Percentiles rank a stretch among this genome's conserved stretches.
phyloP scores from a whole-genome alignment of 768 basidiomycete genomes.

The Boletus subcaerulescens region DNA sequence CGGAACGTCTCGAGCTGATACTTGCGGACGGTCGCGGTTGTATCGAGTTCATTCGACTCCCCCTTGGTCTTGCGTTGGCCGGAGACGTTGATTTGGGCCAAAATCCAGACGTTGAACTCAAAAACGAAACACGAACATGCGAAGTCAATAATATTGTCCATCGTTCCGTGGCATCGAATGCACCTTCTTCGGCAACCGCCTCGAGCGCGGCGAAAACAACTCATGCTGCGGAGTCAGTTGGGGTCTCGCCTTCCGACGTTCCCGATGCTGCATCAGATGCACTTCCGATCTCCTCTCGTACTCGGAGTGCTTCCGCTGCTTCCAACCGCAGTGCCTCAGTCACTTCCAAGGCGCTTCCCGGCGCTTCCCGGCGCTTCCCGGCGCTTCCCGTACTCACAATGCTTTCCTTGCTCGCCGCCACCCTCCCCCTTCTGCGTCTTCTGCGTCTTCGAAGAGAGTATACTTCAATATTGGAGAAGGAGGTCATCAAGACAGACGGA shows the following conservation, averaged over 20 bases:
- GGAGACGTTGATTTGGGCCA: slow-evolving; percentile 5
- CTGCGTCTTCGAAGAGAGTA: no score
- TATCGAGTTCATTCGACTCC: no score
- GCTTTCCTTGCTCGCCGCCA: no score
- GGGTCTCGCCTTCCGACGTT: background rate
- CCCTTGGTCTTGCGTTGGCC: slow-evolving; percentile 12
- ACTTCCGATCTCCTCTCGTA: background rate
- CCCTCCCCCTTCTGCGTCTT: no score
- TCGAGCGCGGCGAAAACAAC: background rate
- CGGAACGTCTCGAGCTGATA: no score
- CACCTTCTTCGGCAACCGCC: background rate
- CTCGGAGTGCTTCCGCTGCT: background rate
- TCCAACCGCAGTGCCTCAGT: background rate
- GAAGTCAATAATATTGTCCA: background rate
- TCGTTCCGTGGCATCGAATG: background rate
- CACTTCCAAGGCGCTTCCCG: no score
- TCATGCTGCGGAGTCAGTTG: background rate
- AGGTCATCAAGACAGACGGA: no score
- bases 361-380: no score
- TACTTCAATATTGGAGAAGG: no score
- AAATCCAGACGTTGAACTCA: background rate
- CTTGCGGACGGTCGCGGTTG: no score
- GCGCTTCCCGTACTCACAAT: no score
- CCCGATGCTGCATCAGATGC: background rate
- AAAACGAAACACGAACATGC: background rate